Evolutionary conservation across 116 monocot genomes (phyloP), one percentile per base, ranked within the genome.

Genomic region (Thalassia testudinum): DNA sequence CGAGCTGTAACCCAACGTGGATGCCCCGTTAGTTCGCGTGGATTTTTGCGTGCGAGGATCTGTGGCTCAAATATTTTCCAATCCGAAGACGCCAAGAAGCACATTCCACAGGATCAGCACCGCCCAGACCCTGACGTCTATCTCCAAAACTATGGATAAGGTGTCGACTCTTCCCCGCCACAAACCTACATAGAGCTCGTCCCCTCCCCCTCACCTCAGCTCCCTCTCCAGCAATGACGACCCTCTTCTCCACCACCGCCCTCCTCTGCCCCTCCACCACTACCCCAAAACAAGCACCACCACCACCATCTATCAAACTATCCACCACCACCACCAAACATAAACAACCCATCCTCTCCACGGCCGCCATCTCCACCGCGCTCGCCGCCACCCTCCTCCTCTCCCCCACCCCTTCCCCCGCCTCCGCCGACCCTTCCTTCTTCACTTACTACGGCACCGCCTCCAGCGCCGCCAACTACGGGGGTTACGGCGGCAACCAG

Each of bases 381-480:
- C 17, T 71, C 21, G 72, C 75, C 29, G 57, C 77, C 16, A 58
- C 78, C 42, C 18, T 62, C 37, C 50, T 73, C 38, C 62, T 70
- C 47, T 26, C 56, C 50, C 25, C 70, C 28, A 47, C 60, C 4
- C n/a, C 71, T 21, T 17, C 74, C 11, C 45, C 52, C 52, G 42
- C 60, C 43, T n/a, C 42, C 26, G 7, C 65, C n/a, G 10, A 5
- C 19, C 4, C 4, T 16, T 1, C 68, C 66, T 80, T 87, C 81
- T 55, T 67, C 27, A n/a, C 76, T 37, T 87, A 93, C 80, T 93
- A 93, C 78, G 93, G 93, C 43, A 93, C 93, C 11, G 93, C 87
- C 49, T 83, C 87, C 48, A 83, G 83, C 71, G 83, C 93, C 27
- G 87, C 93, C 63, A 93, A 80, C 80, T 93, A 93, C 79, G 93